These are phyloP conservation scores for Blastobotrys malaysiensis DNA, from an alignment of 1,139 yeast genomes.

Conservation along the genomic window DNA sequence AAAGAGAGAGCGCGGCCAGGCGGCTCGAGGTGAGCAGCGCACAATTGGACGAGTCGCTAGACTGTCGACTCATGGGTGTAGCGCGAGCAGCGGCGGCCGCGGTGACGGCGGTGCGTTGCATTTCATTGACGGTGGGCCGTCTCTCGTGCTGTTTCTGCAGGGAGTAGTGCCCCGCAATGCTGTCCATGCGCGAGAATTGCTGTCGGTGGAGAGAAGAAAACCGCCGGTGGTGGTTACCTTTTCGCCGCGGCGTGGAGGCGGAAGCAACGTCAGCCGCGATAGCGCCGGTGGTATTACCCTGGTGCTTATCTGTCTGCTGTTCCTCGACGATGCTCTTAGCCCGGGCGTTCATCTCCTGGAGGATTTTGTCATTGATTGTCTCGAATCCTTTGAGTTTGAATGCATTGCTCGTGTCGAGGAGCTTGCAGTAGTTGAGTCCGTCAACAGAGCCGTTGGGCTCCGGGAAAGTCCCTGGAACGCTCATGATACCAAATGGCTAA, in stretches of 20 bases:
- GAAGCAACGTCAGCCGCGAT: neutral
- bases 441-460: conserved; percentile 2
- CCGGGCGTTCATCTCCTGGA: conserved; percentile 34
- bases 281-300: neutral
- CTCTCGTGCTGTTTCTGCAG: neutral
- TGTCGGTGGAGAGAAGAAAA: neutral
- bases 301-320: neutral
- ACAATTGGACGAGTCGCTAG: neutral
- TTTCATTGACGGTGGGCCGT: neutral
- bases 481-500: neutral
- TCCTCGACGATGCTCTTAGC: conserved; percentile 19
- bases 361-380: conserved; percentile 32
- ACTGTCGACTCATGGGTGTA: neutral
- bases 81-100: neutral
- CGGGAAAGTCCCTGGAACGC: neutral
- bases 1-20: conserved; percentile 10
- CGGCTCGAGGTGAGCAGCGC: conserved; percentile 1
- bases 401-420: conserved; percentile 24
- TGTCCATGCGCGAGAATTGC: conserved; percentile 1
- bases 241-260: neutral
- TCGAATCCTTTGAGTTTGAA: conserved; percentile 28
- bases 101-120: too few relatives aligned
- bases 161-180: conserved; percentile 3
- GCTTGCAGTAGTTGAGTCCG: neutral
- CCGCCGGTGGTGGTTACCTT: neutral